These are phyloP conservation scores for Ostreobium quekettii DNA, from an alignment of 139 green algal species.

Conservation along the genomic window DNA sequence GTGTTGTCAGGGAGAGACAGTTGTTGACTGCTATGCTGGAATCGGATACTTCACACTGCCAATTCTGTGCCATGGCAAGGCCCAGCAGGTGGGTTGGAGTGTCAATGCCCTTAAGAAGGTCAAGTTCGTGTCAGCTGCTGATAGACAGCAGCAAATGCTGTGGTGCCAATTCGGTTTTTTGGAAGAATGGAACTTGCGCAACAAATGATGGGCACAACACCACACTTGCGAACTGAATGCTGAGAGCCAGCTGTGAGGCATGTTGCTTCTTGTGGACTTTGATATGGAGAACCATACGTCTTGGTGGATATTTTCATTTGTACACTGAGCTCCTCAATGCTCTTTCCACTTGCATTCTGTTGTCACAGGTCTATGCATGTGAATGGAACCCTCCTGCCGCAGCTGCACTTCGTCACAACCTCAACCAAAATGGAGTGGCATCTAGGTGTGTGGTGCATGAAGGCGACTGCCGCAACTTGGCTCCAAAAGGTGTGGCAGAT, in stretches of 20 bases:
- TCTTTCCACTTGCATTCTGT: conserved; percentile 9
- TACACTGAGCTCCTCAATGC: conserved; percentile 4
- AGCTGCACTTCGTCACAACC: conserved; percentile 40
- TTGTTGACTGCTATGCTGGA: conserved; percentile 69
- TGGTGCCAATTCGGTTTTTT: no score
- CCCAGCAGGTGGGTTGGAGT: not conserved
- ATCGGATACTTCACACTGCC: conserved; percentile 79
- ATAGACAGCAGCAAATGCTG: no score
- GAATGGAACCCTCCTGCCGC: conserved; percentile 69
- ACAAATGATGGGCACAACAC: no score
- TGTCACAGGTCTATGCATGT: conserved; percentile 55
- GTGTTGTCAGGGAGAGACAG: conserved; percentile 32
- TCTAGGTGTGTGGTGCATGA: conserved; percentile 43
- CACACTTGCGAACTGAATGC: no score
- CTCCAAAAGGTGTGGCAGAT: conserved; percentile 54
- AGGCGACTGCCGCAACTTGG: conserved; percentile 46
- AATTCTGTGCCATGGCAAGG: conserved; percentile 27
- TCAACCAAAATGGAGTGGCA: conserved; percentile 40
- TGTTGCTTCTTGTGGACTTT: no score
- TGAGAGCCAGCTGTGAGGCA: no score
- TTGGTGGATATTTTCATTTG: no score
- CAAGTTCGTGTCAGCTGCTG: no score
- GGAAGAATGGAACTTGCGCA: no score
- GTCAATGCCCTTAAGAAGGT: no score
- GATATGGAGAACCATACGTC: no score